Evolutionary conservation across 805 yeast species (phyloP), one percentile per base, ranked within the genome.

Genomic region (Metschnikowia reukaufii): DNA sequence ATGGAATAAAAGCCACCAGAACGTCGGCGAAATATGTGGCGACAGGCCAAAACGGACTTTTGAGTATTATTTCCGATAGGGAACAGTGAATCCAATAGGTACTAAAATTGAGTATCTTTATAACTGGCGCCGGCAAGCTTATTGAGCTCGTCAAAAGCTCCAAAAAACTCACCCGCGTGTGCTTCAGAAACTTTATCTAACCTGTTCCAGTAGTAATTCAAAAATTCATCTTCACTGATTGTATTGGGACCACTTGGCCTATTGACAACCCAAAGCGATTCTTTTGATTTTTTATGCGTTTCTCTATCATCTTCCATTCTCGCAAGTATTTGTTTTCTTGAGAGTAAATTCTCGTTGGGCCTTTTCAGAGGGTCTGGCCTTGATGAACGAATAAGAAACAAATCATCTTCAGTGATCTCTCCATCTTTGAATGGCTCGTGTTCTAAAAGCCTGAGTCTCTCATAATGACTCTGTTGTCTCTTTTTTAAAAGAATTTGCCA

Each of bases 291-390:
- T 62, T 92, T 92, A 59, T 88, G 90, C 37, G 96, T 73, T 62
- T 92, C 99, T 55, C 99, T 73, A 62, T 92, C 98, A 51, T 85
- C 91, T 62, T 92, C 97, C 84, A 92, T 89, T 49, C 98, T 71
- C 31, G 80, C 76, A 15, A 89, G 62, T 15, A 87, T 81, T 54
- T 84, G 88, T 39, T 81, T 64, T 44, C 68, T 68, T 4, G 76
- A 59, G 4, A 70, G 54, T 39, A 63, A 50, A 20, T 49, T 50
- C 35, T 55, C 59, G 19, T 50, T 51, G 20, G 48, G 56, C 17
- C 59, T 63, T 44, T 62, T 51, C 58, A 15, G 45, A 42, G 56
- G 41, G 62, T 56, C 53, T 59, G 56, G 45, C 58, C 63, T 39
- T 45, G 62, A 54, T 61, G 73, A 23, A 47, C 66, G 20, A 50